These are phyloP conservation scores for Xylaria acuta DNA, from an alignment of 495 filamentous ascomycete species.

Conservation along the genomic window DNA sequence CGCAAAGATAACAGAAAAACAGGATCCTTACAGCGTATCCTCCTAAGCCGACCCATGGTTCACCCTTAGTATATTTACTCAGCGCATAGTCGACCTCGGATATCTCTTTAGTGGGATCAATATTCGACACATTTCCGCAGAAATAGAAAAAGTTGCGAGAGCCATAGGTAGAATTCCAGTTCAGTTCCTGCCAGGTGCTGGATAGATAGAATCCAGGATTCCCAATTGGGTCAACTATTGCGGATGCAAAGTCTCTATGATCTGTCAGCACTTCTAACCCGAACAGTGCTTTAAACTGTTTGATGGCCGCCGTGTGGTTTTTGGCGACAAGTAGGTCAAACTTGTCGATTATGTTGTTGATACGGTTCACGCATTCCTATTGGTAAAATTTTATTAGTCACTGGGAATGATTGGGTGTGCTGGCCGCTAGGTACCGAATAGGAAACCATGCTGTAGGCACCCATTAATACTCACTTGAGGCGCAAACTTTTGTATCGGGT, in stretches of 20 bases:
- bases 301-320: conserved; percentile 43
- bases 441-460: not conserved
- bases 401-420: conserved; percentile 29
- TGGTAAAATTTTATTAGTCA: not conserved
- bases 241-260: conserved; percentile 52
- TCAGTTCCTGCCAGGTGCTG: conserved; percentile 58
- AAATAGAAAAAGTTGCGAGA: conserved; percentile 56
- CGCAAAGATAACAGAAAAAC: not conserved
- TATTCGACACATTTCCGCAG: conserved; percentile 56
- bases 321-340: conserved; percentile 47
- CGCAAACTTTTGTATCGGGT: conserved; percentile 37
- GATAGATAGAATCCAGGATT: conserved; percentile 56
- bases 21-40: conserved; percentile 18
- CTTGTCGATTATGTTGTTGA: conserved; percentile 54
- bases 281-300: conserved; percentile 51
- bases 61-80: conserved; percentile 52
- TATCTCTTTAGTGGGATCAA: conserved; percentile 49
- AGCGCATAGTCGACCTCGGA: conserved; percentile 49
- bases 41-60: conserved; percentile 47
- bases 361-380: conserved; percentile 49
- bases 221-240: conserved; percentile 53
- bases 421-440: not conserved
- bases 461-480: conserved; percentile 41
- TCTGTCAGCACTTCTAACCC: conserved; percentile 48
- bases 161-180: conserved; percentile 47